Base-by-base conservation (phyloP, 139 green algal species). In the Chlorella sp. region DNA sequence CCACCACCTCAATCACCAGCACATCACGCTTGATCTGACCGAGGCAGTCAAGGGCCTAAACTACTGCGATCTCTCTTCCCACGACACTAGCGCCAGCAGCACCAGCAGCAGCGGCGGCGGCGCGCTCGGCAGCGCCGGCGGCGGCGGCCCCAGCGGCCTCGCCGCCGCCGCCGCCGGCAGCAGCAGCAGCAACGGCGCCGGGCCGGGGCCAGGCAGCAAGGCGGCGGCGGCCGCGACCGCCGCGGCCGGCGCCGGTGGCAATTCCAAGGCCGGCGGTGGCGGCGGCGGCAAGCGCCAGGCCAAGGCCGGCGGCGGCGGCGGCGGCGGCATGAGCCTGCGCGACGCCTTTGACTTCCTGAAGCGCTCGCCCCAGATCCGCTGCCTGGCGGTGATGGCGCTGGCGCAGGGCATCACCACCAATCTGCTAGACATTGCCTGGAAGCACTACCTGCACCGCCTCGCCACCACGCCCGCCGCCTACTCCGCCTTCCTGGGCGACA, bases 351-450 rank as follows among this genome's bases (percentile, higher is more conserved):
- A 72, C 17, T 91, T 92, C 53, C 79, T 98, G 60, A 62, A 77
- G 1, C 69, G 71, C 19, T 91, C 83, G 0, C 83, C 90, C 33
- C 86, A 94, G 77, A 95, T 98, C 48, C 89, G 90, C 50, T 96
- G 88, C 85, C 83, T 98, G 68, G 93, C 92, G 5, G 67, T 97
- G 27, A 98, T 98, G 94, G 90, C 88, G 0, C 61, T 98, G 46
- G 88, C 93, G 8, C 88, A 95, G 81, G 93, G 93, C 35, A 81
- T 98, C 48, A 92, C 81, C 85, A 91, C 85, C 74, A 95, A 88
- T 74, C 77, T 98, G 38, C 90, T 98, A 74, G 93, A 98, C 82
- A 90, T 97, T 70, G 86, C 91, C 0, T 98, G 91, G 91, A 98
- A 98, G 87, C 87, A 81, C 58, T 91, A 98, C 80, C 88, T 98